Conservation (phyloP, 805 yeast genomes). For the Starmerella stigmatis region DNA sequence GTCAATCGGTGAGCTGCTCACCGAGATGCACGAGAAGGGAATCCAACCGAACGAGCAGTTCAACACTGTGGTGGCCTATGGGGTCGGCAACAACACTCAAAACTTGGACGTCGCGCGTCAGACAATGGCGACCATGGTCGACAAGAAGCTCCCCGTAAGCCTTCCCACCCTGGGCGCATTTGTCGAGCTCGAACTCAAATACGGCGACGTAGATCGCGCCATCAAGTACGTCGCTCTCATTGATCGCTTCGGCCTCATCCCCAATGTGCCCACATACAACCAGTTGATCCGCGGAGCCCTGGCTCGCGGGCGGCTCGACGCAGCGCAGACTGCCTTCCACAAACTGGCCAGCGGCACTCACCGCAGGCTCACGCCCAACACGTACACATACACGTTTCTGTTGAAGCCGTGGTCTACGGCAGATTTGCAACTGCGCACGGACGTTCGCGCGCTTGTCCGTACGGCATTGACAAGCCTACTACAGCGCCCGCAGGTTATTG, state of each 20-base stretch:
- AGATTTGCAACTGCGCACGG: constrained; percentile 2
- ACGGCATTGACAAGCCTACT: constrained; percentile 9
- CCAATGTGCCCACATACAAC: constrained; percentile 27
- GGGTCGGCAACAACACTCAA: constrained; percentile 40
- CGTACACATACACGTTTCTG: constrained; percentile 26
- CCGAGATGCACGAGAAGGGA: constrained; percentile 37
- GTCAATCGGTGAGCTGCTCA: constrained; percentile 34
- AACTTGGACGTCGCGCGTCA: constrained; percentile 44
- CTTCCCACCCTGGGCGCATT: constrained; percentile 27
- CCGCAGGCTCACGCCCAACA: constrained; percentile 24
- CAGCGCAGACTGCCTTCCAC: constrained; percentile 22
- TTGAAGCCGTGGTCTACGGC: constrained; percentile 14
- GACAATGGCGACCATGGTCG: constrained; percentile 29
- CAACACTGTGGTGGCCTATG: constrained; percentile 43
- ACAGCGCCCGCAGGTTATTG: constrained; percentile 11
- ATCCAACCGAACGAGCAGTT: constrained; percentile 36
- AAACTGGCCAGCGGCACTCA: constrained; percentile 13
- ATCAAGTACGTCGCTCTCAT: constrained; percentile 21
- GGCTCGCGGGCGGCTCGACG: constrained; percentile 14
- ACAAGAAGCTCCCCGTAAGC: constrained; percentile 24
- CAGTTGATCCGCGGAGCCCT: constrained; percentile 28
- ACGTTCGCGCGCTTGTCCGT: constrained; percentile 9
- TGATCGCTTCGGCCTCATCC: constrained; percentile 24
- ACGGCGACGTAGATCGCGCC: constrained; percentile 22
- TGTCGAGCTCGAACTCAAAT: constrained; percentile 27